A percentile compares a stretch with the other conserved stretches of the same genome.
phyloP scores from a whole-genome alignment of 2,329 filamentous ascomycete genomes.

The Emergomyces pasteurianus region DNA sequence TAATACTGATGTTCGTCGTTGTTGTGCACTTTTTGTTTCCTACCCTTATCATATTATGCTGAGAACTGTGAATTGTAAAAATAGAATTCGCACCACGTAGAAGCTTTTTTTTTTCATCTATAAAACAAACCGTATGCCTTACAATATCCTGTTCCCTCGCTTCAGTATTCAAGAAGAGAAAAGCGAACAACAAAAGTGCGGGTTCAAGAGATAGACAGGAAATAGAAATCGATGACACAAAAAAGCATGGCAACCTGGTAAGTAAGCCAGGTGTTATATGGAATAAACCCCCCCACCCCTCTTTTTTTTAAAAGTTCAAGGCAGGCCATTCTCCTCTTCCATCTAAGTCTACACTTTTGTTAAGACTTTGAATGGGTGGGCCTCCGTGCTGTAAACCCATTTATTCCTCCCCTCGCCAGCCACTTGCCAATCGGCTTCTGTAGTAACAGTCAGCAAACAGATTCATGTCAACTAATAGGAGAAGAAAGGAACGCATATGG shows the following conservation, averaged over 20 bases:
- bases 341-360: background rate
- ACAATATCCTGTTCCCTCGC: background rate
- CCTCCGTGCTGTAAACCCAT: conserved; percentile 55
- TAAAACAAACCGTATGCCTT: background rate
- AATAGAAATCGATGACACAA: background rate
- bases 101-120: too few species aligned
- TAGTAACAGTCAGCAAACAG: background rate
- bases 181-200: background rate
- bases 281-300: too few species aligned
- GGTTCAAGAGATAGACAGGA: background rate
- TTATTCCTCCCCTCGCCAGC: conserved; percentile 38
- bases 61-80: background rate
- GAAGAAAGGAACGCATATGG: background rate
- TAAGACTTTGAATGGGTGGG: conserved; percentile 45
- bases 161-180: background rate
- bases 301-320: too few species aligned
- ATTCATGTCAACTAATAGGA: background rate
- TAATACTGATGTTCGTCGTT: too few species aligned
- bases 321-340: too few species aligned
- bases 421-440: conserved; percentile 50
- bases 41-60: background rate
- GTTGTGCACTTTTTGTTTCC: too few species aligned
- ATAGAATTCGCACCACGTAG: background rate
- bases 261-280: too few species aligned
- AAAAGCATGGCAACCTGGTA: too few species aligned